Evolutionary conservation across 2,329 filamentous ascomycete species (phyloP).

Genomic region (Sarocladium kiliense): DNA sequence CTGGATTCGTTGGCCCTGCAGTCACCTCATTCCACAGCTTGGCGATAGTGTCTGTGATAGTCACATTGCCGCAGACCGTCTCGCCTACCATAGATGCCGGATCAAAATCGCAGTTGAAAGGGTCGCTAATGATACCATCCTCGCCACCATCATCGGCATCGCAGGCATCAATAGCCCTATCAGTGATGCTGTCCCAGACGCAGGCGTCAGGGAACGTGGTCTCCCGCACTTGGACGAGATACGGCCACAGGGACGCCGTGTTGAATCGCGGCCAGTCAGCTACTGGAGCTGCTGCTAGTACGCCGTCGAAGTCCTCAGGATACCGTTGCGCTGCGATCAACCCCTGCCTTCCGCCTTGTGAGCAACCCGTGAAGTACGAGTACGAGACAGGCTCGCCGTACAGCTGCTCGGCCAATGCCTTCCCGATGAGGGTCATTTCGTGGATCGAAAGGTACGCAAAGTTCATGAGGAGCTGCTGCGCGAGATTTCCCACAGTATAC

Average conservation of each 20-base stretch:
- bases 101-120: neutral
- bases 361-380: constrained; percentile 45
- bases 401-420: constrained; percentile 33
- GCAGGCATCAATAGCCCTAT: constrained; percentile 39
- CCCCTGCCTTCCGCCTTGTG: constrained; percentile 46
- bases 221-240: constrained; percentile 27
- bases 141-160: constrained; percentile 40
- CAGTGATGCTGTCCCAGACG: constrained; percentile 23
- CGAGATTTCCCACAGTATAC: constrained; percentile 13
- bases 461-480: constrained; percentile 24
- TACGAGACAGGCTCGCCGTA: constrained; percentile 30
- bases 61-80: neutral
- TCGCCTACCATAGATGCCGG: neutral
- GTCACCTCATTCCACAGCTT: neutral
- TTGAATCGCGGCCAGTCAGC: constrained; percentile 27
- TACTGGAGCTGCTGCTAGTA: constrained; percentile 37
- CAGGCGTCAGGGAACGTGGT: constrained; percentile 9
- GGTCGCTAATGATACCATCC: constrained; percentile 37
- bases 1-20: constrained; percentile 2
- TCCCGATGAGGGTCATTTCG: constrained; percentile 24
- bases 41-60: neutral
- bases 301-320: constrained; percentile 45
- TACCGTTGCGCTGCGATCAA: constrained; percentile 40
- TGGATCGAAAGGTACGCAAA: constrained; percentile 26
- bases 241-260: constrained; percentile 11